Conservation (phyloP, 257 asterid genomes). For the Haberlea rhodopensis region DNA sequence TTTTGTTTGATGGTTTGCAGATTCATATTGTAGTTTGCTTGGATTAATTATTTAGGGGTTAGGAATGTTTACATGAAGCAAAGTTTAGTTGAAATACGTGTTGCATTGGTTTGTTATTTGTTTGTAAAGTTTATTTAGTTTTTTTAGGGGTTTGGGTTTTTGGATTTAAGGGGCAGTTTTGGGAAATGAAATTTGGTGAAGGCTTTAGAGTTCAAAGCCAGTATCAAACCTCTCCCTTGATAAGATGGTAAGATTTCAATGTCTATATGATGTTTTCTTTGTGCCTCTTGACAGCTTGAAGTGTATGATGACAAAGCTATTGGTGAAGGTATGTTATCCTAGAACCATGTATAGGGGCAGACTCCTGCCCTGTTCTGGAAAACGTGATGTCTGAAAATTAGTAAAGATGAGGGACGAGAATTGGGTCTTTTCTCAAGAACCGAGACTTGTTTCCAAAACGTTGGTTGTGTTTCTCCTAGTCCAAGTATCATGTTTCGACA, state of each 20-base stretch:
- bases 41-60: neutral
- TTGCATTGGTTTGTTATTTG: too few species aligned
- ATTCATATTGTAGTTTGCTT: neutral
- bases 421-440: neutral
- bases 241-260: conserved; percentile 14
- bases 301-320: conserved; percentile 80
- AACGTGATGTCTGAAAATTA: neutral
- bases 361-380: neutral
- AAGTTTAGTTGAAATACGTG: neutral
- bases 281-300: conserved; percentile 59
- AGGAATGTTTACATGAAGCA: neutral
- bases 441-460: neutral
- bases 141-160: neutral
- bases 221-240: neutral
- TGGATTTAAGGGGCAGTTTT: neutral
- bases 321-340: conserved; percentile 57
- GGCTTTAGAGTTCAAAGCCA: neutral
- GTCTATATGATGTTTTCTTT: conserved; percentile 29
- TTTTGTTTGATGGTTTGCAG: too few species aligned
- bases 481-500: neutral
- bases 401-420: neutral
- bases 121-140: neutral
- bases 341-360: neutral
- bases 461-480: neutral
- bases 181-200: neutral